Evolutionary conservation across 2,329 filamentous ascomycete genomes (phyloP).

Genomic region (Monosporascus sp.): DNA sequence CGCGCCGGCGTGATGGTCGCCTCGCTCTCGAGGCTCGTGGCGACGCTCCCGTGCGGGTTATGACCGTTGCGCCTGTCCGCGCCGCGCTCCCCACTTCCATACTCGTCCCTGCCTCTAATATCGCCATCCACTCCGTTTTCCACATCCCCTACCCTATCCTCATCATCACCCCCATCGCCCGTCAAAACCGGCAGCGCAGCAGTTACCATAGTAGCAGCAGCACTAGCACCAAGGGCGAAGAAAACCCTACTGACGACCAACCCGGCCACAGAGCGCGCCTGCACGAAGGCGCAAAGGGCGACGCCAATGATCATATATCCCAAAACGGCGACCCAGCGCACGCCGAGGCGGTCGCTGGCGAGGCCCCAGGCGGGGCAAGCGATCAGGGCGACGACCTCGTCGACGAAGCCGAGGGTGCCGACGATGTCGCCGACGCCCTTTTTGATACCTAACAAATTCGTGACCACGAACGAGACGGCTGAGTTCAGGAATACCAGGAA

Average conservation of each 20-base stretch:
- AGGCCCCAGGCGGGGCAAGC: slow-evolving; percentile 79
- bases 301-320: slow-evolving; percentile 80
- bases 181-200: slow-evolving; percentile 76
- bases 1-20: slow-evolving; percentile 67
- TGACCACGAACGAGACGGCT: slow-evolving; percentile 78
- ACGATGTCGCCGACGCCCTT: slow-evolving; percentile 72
- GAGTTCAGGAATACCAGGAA: slow-evolving; percentile 89
- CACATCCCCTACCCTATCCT: slow-evolving; percentile 16
- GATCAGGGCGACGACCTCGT: slow-evolving; percentile 75
- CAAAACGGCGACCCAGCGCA: slow-evolving; percentile 64
- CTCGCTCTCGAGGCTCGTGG: slow-evolving; percentile 67
- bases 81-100: slow-evolving; percentile 12
- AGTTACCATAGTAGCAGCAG: slow-evolving; percentile 92
- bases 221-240: slow-evolving; percentile 89
- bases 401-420: slow-evolving; percentile 77
- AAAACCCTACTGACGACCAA: slow-evolving; percentile 76
- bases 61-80: slow-evolving; percentile 29
- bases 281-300: slow-evolving; percentile 74
- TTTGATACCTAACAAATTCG: slow-evolving; percentile 71
- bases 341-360: slow-evolving; percentile 69
- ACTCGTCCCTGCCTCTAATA: neutral
- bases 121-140: slow-evolving; percentile 12
- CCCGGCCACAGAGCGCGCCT: slow-evolving; percentile 79
- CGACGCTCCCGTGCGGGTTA: slow-evolving; percentile 50
- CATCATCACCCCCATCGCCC: slow-evolving; percentile 37